Conservation (phyloP, 129 eudicot genomes). For the Lactuca sativa region DNA sequence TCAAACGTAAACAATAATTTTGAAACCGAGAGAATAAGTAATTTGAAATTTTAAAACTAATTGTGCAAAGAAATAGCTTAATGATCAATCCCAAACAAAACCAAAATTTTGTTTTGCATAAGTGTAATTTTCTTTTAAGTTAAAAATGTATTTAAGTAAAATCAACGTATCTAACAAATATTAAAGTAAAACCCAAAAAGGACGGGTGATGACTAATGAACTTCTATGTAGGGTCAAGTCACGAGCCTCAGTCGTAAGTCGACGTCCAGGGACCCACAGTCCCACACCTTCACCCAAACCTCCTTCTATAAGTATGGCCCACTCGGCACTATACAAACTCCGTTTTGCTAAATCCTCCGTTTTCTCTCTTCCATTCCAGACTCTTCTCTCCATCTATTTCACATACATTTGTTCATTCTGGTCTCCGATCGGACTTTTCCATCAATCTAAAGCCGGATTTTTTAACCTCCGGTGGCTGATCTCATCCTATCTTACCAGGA, state of each 20-base stretch:
- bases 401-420: neutral
- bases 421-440: slow-evolving; percentile 22
- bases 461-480: slow-evolving; percentile 4
- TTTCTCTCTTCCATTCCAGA: slow-evolving; percentile 21
- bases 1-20: no score
- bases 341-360: neutral
- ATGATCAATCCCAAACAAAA: no score
- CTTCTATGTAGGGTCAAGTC: neutral
- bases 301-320: slow-evolving; percentile 23
- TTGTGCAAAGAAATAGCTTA: no score
- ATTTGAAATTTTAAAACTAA: no score
- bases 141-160: no score
- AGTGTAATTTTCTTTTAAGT: no score
- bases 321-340: neutral
- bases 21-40: no score
- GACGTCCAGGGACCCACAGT: neutral
- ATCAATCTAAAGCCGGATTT: slow-evolving; percentile 6
- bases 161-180: no score
- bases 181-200: no score
- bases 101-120: no score
- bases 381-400: slow-evolving; percentile 17
- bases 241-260: neutral
- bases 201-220: neutral
- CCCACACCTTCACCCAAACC: neutral
- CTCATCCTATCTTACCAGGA: neutral